These are phyloP conservation scores for Trametes versicolor DNA, from an alignment of 1,284 basidiomycete species.

Conservation along the genomic window DNA sequence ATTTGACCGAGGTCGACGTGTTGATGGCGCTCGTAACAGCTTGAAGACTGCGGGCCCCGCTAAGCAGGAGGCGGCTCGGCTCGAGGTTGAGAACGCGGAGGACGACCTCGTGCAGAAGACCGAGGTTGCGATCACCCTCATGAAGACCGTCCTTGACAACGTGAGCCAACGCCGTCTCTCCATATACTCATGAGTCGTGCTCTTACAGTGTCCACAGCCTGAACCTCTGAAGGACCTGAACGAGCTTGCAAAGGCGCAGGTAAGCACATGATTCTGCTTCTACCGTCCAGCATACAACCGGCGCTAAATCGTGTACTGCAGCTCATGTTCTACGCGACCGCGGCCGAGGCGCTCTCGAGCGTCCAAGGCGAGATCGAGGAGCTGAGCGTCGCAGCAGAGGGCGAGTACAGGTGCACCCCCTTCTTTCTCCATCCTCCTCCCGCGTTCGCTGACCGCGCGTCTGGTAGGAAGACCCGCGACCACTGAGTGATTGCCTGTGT, in stretches of 20 bases:
- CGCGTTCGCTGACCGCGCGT: constrained; percentile 1
- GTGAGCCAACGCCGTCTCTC: constrained; percentile 56
- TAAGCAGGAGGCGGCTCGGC: constrained; percentile 88
- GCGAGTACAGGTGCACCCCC: constrained; percentile 81
- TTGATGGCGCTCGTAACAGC: constrained; percentile 47
- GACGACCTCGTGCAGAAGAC: constrained; percentile 97
- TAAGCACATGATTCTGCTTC: constrained; percentile 34
- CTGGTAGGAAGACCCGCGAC: constrained; percentile 79
- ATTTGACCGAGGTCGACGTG: neutral
- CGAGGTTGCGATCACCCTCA: constrained; percentile 96
- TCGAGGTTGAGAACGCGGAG: constrained; percentile 95
- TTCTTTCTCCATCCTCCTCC: constrained; percentile 2
- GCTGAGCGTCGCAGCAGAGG: constrained; percentile 88
- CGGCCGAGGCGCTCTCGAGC: constrained; percentile 85
- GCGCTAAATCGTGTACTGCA: constrained; percentile 45
- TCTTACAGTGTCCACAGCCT: constrained; percentile 61
- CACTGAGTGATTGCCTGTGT: constrained; percentile 59
- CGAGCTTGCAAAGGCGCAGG: constrained; percentile 90
- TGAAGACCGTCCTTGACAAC: constrained; percentile 98
- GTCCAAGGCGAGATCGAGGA: constrained; percentile 93
- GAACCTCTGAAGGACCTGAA: constrained; percentile 96
- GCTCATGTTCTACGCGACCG: constrained; percentile 85
- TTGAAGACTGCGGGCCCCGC: constrained; percentile 80
- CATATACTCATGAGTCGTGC: neutral
- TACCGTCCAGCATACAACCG: neutral